Percentiles rank a stretch among this genome's conserved stretches.
Conservation (phyloP, 2,329 filamentous ascomycete species). For the Acephala macrosclerotiorum region DNA sequence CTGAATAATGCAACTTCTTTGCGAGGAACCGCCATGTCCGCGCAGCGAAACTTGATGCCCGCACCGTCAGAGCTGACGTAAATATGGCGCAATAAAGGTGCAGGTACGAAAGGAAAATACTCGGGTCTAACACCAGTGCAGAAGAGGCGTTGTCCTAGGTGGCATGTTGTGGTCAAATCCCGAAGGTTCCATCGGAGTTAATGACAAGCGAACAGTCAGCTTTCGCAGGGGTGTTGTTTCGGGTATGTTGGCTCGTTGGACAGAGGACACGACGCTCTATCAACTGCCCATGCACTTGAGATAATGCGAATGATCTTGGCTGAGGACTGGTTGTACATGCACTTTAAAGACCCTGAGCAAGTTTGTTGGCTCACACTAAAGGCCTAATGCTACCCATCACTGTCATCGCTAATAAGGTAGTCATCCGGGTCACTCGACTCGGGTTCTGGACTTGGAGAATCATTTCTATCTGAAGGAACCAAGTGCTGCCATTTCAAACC, state of each 20-base stretch:
- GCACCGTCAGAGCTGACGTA: background rate
- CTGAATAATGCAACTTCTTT: background rate
- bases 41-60: background rate
- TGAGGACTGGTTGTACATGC: no score
- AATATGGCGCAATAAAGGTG: background rate
- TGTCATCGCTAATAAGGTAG: background rate
- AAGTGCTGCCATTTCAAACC: background rate
- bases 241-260: background rate
- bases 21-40: no score
- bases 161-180: background rate
- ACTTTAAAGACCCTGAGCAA: background rate
- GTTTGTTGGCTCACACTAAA: background rate
- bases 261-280: background rate
- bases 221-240: background rate
- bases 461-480: no score
- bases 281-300: no score
- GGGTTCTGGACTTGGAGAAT: no score
- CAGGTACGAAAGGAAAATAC: background rate
- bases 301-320: no score
- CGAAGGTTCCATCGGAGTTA: background rate
- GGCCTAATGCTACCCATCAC: background rate
- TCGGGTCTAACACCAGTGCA: background rate
- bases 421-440: no score
- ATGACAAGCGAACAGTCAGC: conserved; percentile 1
- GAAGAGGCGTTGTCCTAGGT: background rate